Percentiles rank a stretch among this genome's conserved stretches.
phyloP scores from a whole-genome alignment of 495 filamentous ascomycete genomes.

The Hypoxylon perforatum region DNA sequence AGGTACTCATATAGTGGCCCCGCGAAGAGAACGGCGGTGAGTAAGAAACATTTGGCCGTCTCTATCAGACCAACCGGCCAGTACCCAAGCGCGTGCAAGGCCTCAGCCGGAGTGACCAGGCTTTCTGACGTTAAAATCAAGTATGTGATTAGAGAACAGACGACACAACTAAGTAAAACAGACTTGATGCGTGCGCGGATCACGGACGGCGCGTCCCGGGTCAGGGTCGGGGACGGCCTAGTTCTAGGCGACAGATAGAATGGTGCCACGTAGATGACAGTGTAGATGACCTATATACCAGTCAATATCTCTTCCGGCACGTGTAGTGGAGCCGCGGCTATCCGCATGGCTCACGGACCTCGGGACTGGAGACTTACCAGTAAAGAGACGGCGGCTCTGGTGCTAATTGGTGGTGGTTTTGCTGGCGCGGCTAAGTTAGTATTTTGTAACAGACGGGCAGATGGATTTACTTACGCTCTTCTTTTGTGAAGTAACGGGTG shows the following conservation, averaged over 20 bases:
- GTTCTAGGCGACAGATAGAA: slow-evolving; percentile 87
- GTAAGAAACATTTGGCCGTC: slow-evolving; percentile 64
- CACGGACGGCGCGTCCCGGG: slow-evolving; percentile 88
- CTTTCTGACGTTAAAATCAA: slow-evolving; percentile 61
- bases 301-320: slow-evolving; percentile 14
- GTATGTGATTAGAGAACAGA: slow-evolving; percentile 69
- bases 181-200: slow-evolving; percentile 86
- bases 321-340: slow-evolving; percentile 25
- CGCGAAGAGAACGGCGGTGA: slow-evolving; percentile 83
- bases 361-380: slow-evolving; percentile 44
- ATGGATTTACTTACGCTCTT: slow-evolving; percentile 39
- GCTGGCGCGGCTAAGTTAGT: slow-evolving; percentile 44
- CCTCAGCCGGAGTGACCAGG: slow-evolving; percentile 54
- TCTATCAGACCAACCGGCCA: slow-evolving; percentile 77
- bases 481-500: slow-evolving; percentile 43
- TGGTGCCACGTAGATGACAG: slow-evolving; percentile 86
- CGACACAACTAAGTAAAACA: slow-evolving; percentile 75
- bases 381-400: slow-evolving; percentile 44
- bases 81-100: slow-evolving; percentile 75
- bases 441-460: background rate
- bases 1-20: slow-evolving; percentile 85
- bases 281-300: slow-evolving; percentile 72
- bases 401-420: slow-evolving; percentile 49
- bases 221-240: slow-evolving; percentile 81
- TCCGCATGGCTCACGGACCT: slow-evolving; percentile 17